Evolutionary conservation across 192 early-diverging fungal species (phyloP), one percentile per base, ranked within the genome.

Genomic region (Backusella parvicylindrica): DNA sequence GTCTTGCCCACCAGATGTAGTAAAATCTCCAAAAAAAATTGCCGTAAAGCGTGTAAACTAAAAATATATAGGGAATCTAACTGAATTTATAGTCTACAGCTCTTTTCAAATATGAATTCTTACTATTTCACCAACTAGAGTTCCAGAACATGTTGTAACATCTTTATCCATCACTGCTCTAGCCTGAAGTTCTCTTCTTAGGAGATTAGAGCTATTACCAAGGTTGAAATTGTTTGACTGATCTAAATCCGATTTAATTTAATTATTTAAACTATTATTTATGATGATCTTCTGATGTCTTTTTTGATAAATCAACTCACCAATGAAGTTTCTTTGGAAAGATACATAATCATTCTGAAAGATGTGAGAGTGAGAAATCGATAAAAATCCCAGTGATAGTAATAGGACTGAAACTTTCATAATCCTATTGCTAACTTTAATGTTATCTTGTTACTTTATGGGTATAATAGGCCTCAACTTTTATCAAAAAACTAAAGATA

Each of bases 21-120:
- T 40, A 63, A 73, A 73, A 41, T 73, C 16, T 43, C 56, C 56
- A 30, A 73, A 73, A 18, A 73, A 56, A 30, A 73, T 73, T 3
- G 53, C 2, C 1, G 53, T 15, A 60, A 60, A 60, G 21, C 53
- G 21, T 12, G 23, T 60, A 28, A 56, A 56, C 50, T 26, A 56
- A 56, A 26, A 23, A 56, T 6, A 26, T 23, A 12, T 11, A 56
- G 8, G 9, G 7, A 56, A 23, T n/a, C 23, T 26, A 9, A 26
- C 21, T 12, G 18, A 26, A 9, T 26, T 9, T 56, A 13, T 13
- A 3, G 13, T 28, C 3, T 26, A 56, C 9, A 12, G 50, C 3
- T n/a, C n/a, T 26, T 26, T 23, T 26, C 12, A 60, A 60, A 47
- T 26, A 60, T 26, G 28, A 26, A 60, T 60, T 12, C 53, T 28